Base-by-base conservation (phyloP, 352 stramenopile genomes). In the Phytophthora multivora region DNA sequence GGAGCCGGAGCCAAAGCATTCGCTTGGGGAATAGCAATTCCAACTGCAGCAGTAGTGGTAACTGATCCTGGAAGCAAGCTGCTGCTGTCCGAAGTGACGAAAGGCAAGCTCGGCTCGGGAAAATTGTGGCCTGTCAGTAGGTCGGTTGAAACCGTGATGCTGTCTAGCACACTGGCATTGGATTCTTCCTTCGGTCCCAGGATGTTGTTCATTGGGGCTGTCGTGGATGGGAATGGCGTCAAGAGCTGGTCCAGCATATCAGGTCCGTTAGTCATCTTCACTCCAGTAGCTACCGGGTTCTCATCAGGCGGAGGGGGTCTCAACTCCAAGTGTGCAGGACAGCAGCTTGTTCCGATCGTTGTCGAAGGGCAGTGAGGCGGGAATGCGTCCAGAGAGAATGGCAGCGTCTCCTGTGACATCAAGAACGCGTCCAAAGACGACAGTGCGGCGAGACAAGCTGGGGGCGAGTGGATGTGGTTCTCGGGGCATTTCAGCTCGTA, bases 401-500 rank as follows among this genome's bases (percentile, higher is more conserved):
- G 48, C 12, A 79, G 45, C 16, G 57, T 56, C 41, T 79, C 71
- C 21, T 79, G 70, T 1, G 73, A 71, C 36, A 80, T 28, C 38
- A 75, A 53, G 31, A 74, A 73, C 3, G 61, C 75, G 43, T 90
- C 80, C 66, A 81, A 65, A 33, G 76, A 73, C 15, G 64, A 73
- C 13, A 82, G 65, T 5, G 63, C 63, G 3, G 69, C 71, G 46
- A 90, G 81, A 51, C 79, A 89, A 26, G 79, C 73, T 0, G 80
- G 80, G 30, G 77, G 68, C 1, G 68, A 85, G 54, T 88, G 77
- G 6, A 81, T 69, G 59, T 89, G 79, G 50, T 89, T 77, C 21
- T 86, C 70, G 0, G 77, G 76, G 41, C 81, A 90, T 46, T 69
- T 84, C 23, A 88, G 59, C 41, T 88, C 74, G 30, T 83, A 86